Conservation (phyloP, 192 early-diverging fungal species). For the Dissophora ornata region DNA sequence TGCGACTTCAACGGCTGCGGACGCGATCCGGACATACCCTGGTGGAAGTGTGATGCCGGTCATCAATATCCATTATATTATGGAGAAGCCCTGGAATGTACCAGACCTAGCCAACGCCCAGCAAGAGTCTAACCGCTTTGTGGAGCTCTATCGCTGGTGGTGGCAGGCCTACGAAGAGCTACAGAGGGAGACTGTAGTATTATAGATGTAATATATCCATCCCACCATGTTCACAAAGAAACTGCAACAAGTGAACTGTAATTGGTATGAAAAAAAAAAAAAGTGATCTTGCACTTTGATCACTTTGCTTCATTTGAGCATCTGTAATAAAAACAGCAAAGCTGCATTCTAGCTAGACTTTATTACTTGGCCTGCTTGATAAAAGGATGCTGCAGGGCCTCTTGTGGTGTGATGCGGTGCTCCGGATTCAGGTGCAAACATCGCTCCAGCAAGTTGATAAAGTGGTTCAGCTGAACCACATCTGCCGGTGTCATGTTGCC, state of each 20-base stretch:
- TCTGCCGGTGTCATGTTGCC: constrained; percentile 69
- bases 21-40: background rate
- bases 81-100: constrained; percentile 21
- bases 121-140: constrained; percentile 16
- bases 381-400: constrained; percentile 92
- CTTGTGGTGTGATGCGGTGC: constrained; percentile 84
- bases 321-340: too few species aligned
- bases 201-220: too few species aligned
- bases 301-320: too few species aligned
- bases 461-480: constrained; percentile 66
- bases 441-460: constrained; percentile 90
- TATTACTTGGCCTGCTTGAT: constrained; percentile 56
- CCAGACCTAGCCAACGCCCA: background rate
- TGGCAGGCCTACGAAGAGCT: constrained; percentile 18
- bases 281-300: too few species aligned
- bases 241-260: too few species aligned
- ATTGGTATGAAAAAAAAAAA: too few species aligned
- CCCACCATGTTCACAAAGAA: too few species aligned
- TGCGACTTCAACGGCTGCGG: too few species aligned
- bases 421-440: constrained; percentile 88
- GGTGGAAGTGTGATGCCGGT: constrained; percentile 6
- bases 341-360: too few species aligned
- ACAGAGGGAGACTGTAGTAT: constrained; percentile 5
- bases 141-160: constrained; percentile 16
- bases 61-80: constrained; percentile 15